Conservation (phyloP, 1,139 yeast genomes). For the Taphrina populina region DNA sequence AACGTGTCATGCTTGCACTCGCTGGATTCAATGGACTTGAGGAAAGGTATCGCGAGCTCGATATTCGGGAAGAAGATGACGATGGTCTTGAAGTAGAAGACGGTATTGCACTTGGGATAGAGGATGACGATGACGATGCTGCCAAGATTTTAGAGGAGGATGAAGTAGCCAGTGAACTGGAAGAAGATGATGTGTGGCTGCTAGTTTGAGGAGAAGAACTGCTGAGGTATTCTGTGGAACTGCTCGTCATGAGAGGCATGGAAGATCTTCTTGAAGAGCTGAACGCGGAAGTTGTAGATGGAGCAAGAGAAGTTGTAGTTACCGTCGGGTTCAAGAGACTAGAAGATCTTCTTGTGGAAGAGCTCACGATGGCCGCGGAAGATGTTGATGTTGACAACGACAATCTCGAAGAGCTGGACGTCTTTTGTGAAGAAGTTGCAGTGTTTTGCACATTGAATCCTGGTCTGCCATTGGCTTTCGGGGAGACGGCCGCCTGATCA, state of each 20-base stretch:
- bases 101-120: not conserved
- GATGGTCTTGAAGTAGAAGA: not conserved
- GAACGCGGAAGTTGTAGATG: not conserved
- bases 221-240: not conserved
- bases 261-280: slow-evolving; percentile 1
- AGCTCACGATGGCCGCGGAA: not conserved
- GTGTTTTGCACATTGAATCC: no score
- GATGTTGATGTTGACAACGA: not conserved
- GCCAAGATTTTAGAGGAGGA: no score
- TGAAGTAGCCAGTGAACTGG: no score
- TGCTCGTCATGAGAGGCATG: not conserved
- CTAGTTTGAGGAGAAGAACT: not conserved
- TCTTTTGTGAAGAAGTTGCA: not conserved
- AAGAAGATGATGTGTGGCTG: no score
- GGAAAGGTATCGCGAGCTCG: no score
- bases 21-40: no score
- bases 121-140: not conserved
- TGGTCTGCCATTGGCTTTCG: not conserved
- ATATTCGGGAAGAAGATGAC: no score
- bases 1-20: no score
- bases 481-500: no score
- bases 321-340: slow-evolving; percentile 8
- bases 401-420: not conserved
- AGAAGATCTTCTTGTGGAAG: slow-evolving; percentile 1
- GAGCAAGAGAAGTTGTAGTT: slow-evolving; percentile 3